Base-by-base conservation (phyloP, 108 stramenopile species). In the Phaeodactylum tricornutum region DNA sequence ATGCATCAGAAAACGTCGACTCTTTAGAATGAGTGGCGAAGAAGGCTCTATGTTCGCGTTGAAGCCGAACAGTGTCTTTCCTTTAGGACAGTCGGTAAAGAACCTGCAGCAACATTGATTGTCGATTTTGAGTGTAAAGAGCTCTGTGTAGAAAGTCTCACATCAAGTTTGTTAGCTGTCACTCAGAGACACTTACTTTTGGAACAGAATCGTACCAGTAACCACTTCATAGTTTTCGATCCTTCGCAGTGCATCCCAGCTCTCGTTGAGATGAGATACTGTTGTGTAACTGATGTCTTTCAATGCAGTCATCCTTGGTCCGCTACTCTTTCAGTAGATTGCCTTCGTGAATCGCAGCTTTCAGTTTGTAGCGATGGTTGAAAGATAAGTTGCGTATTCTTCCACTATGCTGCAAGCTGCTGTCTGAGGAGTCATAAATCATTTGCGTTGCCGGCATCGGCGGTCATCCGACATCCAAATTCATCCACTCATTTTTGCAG, bases 211-310 rank as follows among this genome's bases (percentile, higher is more conserved):
- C 5, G 26, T 25, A 1, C 57, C 64, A 46, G 43, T 29, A 12
- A 19, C 19, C 25, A 46, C 53, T 41, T 57, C 68, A 34, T 53
- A 58, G 46, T 69, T 49, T 29, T 48, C 17, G 3, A 47, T 33
- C 8, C 61, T 40, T 24, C 51, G 22, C 20, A 69, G 27, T 44
- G 38, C 32, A 32, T 62, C 61, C 68, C 68, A 69, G 16, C 56
- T 69, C 40, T 69, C 52, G 32, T 62, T 58, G 50, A 62, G 56
- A 31, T 27, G 50, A 47, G 67, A 68, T 24, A 56, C 53, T 6
- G 67, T 68, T 4, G 53, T 28, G 29, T 68, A 68, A 24, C 43
- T 61, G 60, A 68, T 50, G 45, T 68, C 67, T 20, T 52, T 50
- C 33, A 68, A n/a, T n/a, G n/a, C n/a, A n/a, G n/a, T n/a, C n/a